phyloP scores from a whole-genome alignment of 1,284 basidiomycete genomes.

The Entoloma clypeatum region DNA sequence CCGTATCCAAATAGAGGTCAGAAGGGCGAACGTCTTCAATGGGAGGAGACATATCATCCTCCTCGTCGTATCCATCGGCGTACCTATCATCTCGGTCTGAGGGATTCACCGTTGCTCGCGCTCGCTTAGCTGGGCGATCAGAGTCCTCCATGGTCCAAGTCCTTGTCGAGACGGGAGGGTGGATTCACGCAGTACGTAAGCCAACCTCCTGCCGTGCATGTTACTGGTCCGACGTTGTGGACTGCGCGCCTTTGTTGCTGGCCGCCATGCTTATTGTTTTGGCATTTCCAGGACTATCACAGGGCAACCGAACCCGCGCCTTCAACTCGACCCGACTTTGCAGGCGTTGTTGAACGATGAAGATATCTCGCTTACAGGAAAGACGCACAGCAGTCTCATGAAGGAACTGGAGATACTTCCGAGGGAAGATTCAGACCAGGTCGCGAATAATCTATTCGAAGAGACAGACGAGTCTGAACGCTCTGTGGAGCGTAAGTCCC shows the following conservation, averaged over 20 bases:
- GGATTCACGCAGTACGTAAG: too few species aligned
- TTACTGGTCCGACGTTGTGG: constrained; percentile 12
- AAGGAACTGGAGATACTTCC: constrained; percentile 49
- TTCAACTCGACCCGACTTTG: constrained; percentile 63
- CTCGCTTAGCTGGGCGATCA: constrained; percentile 43
- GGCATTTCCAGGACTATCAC: constrained; percentile 4
- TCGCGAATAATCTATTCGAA: constrained; percentile 33
- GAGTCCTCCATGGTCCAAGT: constrained; percentile 12
- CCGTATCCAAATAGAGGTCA: constrained; percentile 96
- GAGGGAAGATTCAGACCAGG: constrained; percentile 16
- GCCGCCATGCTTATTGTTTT: constrained; percentile 1
- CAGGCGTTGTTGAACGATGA: constrained; percentile 58
- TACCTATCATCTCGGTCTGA: constrained; percentile 16
- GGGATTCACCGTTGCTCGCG: constrained; percentile 34
- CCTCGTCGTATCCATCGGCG: constrained; percentile 50
- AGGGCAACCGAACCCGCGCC: constrained; percentile 40
- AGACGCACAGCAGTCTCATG: constrained; percentile 29
- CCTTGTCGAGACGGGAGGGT: too few species aligned
- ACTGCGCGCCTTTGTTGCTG: constrained; percentile 1
- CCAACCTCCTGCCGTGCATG: constrained; percentile 9
- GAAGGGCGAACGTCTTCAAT: constrained; percentile 53
- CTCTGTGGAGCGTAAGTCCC: constrained; percentile 58
- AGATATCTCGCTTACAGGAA: constrained; percentile 57
- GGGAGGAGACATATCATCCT: constrained; percentile 38
- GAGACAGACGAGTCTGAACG: constrained; percentile 34